Base-by-base conservation (phyloP, 768 basidiomycete species). In the Auricularia sp. region DNA sequence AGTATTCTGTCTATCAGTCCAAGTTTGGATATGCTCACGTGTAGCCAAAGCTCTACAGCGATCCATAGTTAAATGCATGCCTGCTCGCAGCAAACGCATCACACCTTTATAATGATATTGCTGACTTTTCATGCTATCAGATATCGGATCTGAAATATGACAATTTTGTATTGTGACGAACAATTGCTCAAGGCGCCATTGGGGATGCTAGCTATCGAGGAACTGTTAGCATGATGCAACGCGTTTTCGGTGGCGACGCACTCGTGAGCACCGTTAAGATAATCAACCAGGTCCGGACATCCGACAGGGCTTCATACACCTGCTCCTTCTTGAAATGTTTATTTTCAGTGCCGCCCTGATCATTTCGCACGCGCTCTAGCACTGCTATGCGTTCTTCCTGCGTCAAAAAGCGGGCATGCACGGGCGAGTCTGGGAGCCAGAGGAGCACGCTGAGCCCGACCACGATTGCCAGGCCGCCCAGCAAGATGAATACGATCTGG, bases 151-250 rank as follows among this genome's bases (percentile, higher is more conserved):
- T 39, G 3, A 5, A 18, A 51, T 29, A 29, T 16, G 39, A 39
- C 18, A 58, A 58, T 21, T n/a, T 34, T 18, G n/a, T 33, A 11
- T 4, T 29, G 29, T 2, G 29, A 74, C 81, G 66, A 65, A 86
- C 85, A 86, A 66, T 87, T 86, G 69, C 80, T 85, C 36, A 87
- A 69, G 1, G 71, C 85, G 21, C 86, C 86, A 68, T 85, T 87
- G 0, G 86, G 85, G 39, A 87, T 83, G 67, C 83, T 87, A 63
- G 84, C 86, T 87, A 61, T 5, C 33, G 54, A 4, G 36, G 44
- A 64, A 16, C 10, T 10, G 39, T 64, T 33, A 39, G 6, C 23
- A 42, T 11, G 14, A n/a, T 14, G n/a, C 8, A 21, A 39, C 14
- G 29, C 29, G 29, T 29, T 29, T 29, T 29, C 29, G 4, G 14